These are phyloP conservation scores for Cinnamomum micranthum DNA, from an alignment of 164 flowering plant species.

Conservation along the genomic window DNA sequence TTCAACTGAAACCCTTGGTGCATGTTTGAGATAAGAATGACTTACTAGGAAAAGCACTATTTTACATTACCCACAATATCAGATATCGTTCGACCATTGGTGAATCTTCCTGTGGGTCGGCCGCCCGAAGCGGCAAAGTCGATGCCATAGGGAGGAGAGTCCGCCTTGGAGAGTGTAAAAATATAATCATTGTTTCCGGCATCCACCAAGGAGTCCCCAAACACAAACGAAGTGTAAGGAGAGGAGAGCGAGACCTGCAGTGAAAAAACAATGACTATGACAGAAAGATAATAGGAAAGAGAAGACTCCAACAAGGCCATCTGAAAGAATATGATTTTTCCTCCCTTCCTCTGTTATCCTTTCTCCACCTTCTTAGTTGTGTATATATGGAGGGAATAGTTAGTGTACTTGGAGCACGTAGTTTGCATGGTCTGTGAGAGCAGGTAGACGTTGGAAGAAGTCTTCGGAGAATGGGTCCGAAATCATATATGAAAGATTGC, in stretches of 20 bases:
- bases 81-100: slow-evolving; percentile 55
- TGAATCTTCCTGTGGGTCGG: slow-evolving; percentile 64
- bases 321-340: not conserved
- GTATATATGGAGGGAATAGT: not conserved
- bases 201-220: slow-evolving; percentile 70
- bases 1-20: not conserved
- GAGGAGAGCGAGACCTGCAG: slow-evolving; percentile 10
- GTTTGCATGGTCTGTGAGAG: slow-evolving; percentile 14
- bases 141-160: slow-evolving; percentile 64
- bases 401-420: slow-evolving; percentile 6
- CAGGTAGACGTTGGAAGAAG: slow-evolving; percentile 12
- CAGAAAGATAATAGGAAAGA: not conserved
- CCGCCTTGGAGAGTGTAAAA: slow-evolving; percentile 53
- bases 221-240: slow-evolving; percentile 38
- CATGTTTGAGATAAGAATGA: not conserved
- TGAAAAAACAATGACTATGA: slow-evolving; percentile 3
- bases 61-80: slow-evolving; percentile 44
- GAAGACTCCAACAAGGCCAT: slow-evolving; percentile 6
- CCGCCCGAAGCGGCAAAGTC: slow-evolving; percentile 61
- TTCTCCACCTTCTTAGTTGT: not conserved
- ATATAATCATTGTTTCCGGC: slow-evolving; percentile 62
- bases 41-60: not conserved
- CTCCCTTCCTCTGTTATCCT: not conserved
- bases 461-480: slow-evolving; percentile 13
- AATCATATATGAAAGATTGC: not conserved